phyloP scores from a whole-genome alignment of 2,329 filamentous ascomycete genomes.

The Chaetomium olivaceum region DNA sequence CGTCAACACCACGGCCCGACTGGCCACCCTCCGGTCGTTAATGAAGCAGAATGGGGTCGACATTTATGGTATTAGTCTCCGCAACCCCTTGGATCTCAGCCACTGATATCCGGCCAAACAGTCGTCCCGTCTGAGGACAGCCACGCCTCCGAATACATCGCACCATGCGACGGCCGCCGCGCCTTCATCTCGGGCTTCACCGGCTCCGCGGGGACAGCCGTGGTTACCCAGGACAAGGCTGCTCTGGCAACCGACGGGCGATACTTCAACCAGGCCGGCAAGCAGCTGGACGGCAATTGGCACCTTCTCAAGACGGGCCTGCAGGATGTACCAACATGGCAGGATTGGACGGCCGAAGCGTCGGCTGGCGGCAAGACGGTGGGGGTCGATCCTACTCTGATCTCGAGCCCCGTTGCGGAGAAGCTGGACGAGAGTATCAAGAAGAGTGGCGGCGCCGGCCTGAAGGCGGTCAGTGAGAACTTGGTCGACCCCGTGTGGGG shows the following conservation, averaged over 20 bases:
- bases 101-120: conserved; percentile 47
- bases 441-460: conserved; percentile 76
- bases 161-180: conserved; percentile 87
- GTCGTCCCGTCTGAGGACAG: conserved; percentile 96
- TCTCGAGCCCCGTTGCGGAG: conserved; percentile 63
- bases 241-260: conserved; percentile 91
- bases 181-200: conserved; percentile 93
- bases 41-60: conserved; percentile 89
- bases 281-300: conserved; percentile 93
- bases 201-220: conserved; percentile 89
- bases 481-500: conserved; percentile 92
- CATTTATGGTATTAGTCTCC: conserved; percentile 71
- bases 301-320: conserved; percentile 86
- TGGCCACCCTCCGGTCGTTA: conserved; percentile 74
- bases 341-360: conserved; percentile 91
- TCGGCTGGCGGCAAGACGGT: conserved; percentile 84
- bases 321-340: conserved; percentile 93
- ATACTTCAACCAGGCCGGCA: conserved; percentile 95
- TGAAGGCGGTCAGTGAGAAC: conserved; percentile 77
- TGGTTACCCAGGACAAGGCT: conserved; percentile 83
- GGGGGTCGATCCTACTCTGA: conserved; percentile 84
- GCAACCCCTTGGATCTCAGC: background rate
- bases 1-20: conserved; percentile 75
- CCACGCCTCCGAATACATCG: conserved; percentile 97
- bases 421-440: conserved; percentile 85